Evolutionary conservation across 1,284 basidiomycete genomes (phyloP), one percentile per base, ranked within the genome.

Genomic region (Ganoderma sinense): DNA sequence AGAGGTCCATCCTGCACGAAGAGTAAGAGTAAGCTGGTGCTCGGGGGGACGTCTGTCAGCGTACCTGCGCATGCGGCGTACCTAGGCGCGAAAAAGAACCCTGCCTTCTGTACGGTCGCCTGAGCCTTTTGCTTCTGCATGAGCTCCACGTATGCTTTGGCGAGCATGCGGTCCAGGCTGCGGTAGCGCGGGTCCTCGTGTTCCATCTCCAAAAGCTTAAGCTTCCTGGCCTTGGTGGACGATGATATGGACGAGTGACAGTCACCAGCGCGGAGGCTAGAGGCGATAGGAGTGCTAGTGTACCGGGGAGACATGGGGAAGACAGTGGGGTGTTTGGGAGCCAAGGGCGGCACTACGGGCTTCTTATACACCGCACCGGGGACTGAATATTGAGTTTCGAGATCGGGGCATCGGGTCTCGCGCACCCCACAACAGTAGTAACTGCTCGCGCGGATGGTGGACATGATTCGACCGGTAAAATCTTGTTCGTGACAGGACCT

Each of bases 1-100:
- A 82, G 23, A 89, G 73, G 72, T 89, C 87, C 82, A 89, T 86
- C 67, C 89, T 90, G 72, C 31, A 70, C 72, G 23, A 39, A n/a
- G 39, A 16, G 59, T 61, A 41, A 61, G 40, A n/a, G n/a, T n/a
- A n/a, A n/a, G n/a, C n/a, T n/a, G n/a, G n/a, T n/a, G n/a, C n/a
- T n/a, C n/a, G n/a, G n/a, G n/a, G n/a, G n/a, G n/a, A n/a, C n/a
- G n/a, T n/a, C n/a, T n/a, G n/a, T n/a, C n/a, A n/a, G n/a, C n/a
- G n/a, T n/a, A n/a, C n/a, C n/a, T n/a, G 39, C 13, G 6, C n/a
- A 39, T 61, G 39, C n/a, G 10, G 36, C 59, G 39, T 61, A 73
- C 72, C 72, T 73, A 20, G 72, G 69, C 48, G 53, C 59, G 51
- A 67, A 71, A 1, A n/a, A n/a, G n/a, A 68, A 33, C 2, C 67